Evolutionary conservation across 2,329 filamentous ascomycete species (phyloP), one percentile per base, ranked within the genome.

Genomic region (Epichloe baconii): DNA sequence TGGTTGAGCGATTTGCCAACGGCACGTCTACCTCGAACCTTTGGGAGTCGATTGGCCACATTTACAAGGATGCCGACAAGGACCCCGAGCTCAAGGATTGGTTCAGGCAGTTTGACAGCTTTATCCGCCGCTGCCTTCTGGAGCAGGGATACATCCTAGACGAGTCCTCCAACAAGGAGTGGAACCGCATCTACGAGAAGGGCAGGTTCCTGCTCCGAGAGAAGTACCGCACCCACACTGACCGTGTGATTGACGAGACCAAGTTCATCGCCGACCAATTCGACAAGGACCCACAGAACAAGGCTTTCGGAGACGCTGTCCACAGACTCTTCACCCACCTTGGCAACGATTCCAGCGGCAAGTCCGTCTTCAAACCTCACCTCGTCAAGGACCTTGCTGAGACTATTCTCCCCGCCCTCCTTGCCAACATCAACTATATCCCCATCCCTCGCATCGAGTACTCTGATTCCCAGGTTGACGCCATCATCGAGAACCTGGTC

Each of bases 1-100:
- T 98, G 19, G 83, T 98, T 58, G 93, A 97, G 74, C 86, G 93
- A 46, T 97, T 96, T 61, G 93, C 93, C 64, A 97, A 98, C 68
- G 84, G 84, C 62, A 97, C 93, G 8, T 96, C 90, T 0, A 81
- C 83, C 36, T 85, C 94, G 56, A 88, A 95, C 58, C 73, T 97
- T 4, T 88, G 93, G 71, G 82, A 86, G 17, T 82, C 89, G 0
- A 84, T 98, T 66, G 84, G 89, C 58, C 78, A 82, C 56, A 83
- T 98, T 59, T 97, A 97, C 72, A 73, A 75, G 47, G 88, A 95
- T 65, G 89, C 93, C 4, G 88, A 97, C 56, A 77, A 76, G 19
- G 93, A 98, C 58, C 80, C 84, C 0, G 88, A 97, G 63, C 78
- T 98, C 50, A 88, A 84, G 68, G 74, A 80, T 52, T 98, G 91